phyloP scores from a whole-genome alignment of 2,329 filamentous ascomycete genomes.

The Sarocladiaceae sp. region DNA sequence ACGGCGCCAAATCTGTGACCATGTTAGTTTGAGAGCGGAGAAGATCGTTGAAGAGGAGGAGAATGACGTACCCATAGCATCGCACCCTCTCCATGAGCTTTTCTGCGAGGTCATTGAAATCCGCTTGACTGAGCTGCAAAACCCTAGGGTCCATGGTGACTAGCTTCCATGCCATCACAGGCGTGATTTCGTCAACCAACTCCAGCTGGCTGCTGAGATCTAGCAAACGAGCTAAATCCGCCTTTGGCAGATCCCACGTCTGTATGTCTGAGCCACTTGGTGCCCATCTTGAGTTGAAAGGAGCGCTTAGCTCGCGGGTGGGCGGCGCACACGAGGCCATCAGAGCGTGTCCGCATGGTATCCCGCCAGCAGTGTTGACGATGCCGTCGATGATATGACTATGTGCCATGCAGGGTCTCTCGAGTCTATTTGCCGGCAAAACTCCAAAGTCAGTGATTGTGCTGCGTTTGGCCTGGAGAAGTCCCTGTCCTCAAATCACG shows the following conservation, averaged over 20 bases:
- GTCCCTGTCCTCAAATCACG: not conserved
- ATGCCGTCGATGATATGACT: slow-evolving; percentile 70
- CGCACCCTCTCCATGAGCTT: slow-evolving; percentile 75
- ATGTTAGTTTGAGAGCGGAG: slow-evolving; percentile 5
- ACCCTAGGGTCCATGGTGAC: slow-evolving; percentile 68
- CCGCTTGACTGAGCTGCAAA: slow-evolving; percentile 55
- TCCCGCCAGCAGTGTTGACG: slow-evolving; percentile 51
- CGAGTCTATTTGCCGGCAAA: too few relatives aligned
- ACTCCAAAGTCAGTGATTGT: too few relatives aligned
- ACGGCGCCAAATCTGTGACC: slow-evolving; percentile 52
- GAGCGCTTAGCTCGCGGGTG: slow-evolving; percentile 46
- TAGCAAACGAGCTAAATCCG: slow-evolving; percentile 72
- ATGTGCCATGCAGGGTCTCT: slow-evolving; percentile 90
- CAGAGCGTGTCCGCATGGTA: slow-evolving; percentile 79
- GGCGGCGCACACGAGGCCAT: slow-evolving; percentile 76
- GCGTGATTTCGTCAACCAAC: slow-evolving; percentile 85
- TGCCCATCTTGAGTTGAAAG: slow-evolving; percentile 38
- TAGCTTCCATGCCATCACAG: slow-evolving; percentile 90
- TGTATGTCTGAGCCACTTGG: slow-evolving; percentile 53
- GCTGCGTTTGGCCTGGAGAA: not conserved
- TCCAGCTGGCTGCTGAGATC: slow-evolving; percentile 78
- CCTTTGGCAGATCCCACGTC: slow-evolving; percentile 73
- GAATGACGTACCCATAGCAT: slow-evolving; percentile 82
- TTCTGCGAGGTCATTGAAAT: slow-evolving; percentile 66
- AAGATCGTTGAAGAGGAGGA: not conserved